Evolutionary conservation across 345 rosid genomes (phyloP), one percentile per base, ranked within the genome.

Genomic region (Salix exigua): DNA sequence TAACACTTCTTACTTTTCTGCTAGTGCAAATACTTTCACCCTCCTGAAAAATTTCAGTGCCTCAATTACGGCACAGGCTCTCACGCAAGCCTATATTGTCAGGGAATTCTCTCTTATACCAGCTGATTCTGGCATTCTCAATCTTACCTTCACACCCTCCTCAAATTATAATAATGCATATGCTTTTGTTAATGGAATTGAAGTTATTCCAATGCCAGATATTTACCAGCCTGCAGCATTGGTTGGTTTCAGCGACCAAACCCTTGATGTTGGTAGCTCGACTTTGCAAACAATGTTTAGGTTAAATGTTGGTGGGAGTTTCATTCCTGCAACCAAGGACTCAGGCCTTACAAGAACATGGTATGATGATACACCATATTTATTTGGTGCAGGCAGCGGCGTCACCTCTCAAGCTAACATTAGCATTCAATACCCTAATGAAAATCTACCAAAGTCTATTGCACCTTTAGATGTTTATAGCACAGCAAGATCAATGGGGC

Each of bases 1-100:
- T 21, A 53, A 62, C 31, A 40, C 14, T 31, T 77, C 84, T 0
- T 77, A 68, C 64, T 77, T 81, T 46, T 42, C 78, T 18, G 78
- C 77, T 4, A 62, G 72, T 17, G 84, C 81, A 28, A 77, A 77
- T 65, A 42, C 44, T 5, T 70, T 68, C 16, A 72, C 73, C 26
- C 81, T 81, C 25, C 78, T 81, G 8, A 81, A 77, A 42, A 81
- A 81, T 70, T 81, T 77, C 77, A 81, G 81, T 35, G 81, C 78
- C 2, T 77, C 72, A 23, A 38, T 81, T 40, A 77, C 80, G 11
- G 65, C 81, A 23, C 58, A 70, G 66, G 81, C 84, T 35, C 73
- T 81, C 1, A 77, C 84, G 26, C 80, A 68, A 75, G 78, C 81
- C 18, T 81, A 73, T 58, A 63, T 81, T 10, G 23, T 81, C 5